Conservation (phyloP, 352 stramenopile species). For the Phytophthora europaea region DNA sequence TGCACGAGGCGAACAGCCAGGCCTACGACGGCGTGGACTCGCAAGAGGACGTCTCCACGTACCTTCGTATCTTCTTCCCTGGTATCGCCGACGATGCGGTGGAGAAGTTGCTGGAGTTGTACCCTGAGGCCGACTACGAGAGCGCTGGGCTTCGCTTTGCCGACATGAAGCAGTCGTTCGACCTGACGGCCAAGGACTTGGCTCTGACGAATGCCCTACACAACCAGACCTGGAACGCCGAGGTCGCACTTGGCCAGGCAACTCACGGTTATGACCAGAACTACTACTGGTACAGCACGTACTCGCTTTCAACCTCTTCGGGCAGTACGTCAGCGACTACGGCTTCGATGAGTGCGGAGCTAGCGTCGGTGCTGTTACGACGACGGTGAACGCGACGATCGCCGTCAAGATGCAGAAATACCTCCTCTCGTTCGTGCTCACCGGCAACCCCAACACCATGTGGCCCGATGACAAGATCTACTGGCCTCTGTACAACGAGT, state of each 20-base stretch:
- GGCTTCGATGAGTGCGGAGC: not conserved
- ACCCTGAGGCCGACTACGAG: slow-evolving; percentile 28
- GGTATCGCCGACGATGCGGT: slow-evolving; percentile 34
- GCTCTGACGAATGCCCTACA: slow-evolving; percentile 33
- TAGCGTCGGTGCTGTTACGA: slow-evolving; percentile 1
- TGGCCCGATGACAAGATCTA: slow-evolving; percentile 38
- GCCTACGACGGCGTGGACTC: slow-evolving; percentile 25
- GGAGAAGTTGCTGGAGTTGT: slow-evolving; percentile 29
- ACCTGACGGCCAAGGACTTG: slow-evolving; percentile 30
- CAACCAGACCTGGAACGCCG: slow-evolving; percentile 40
- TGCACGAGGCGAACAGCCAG: slow-evolving; percentile 28
- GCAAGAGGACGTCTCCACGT: slow-evolving; percentile 24
- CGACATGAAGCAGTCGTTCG: slow-evolving; percentile 40
- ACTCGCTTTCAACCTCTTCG: slow-evolving; percentile 16
- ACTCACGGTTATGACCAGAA: slow-evolving; percentile 32
- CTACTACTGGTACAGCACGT: slow-evolving; percentile 45
- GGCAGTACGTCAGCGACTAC: slow-evolving; percentile 12
- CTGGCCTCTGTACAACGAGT: slow-evolving; percentile 35
- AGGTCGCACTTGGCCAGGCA: slow-evolving; percentile 21
- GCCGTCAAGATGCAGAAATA: slow-evolving; percentile 41
- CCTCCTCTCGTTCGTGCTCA: slow-evolving; percentile 36
- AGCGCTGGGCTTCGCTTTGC: slow-evolving; percentile 37
- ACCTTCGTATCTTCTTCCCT: slow-evolving; percentile 39
- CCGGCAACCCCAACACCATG: slow-evolving; percentile 28
- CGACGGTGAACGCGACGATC: slow-evolving; percentile 30